Percentiles rank a stretch among this genome's conserved stretches.
phyloP scores from a whole-genome alignment of 306 rosid species.

The Cyamopsis tetragonoloba region DNA sequence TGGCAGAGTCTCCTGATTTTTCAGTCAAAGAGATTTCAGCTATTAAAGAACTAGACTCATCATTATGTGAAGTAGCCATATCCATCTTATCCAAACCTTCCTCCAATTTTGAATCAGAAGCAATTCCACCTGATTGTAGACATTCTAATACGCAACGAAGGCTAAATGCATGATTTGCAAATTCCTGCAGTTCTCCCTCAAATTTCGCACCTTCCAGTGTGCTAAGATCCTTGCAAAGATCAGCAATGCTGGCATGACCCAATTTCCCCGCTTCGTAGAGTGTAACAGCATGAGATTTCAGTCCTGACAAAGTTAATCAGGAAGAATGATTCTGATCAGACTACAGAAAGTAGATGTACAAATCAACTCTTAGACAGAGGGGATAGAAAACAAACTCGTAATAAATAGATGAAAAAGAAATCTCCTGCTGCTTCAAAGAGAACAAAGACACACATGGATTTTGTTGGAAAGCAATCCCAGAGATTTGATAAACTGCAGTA shows the following conservation, averaged over 20 bases:
- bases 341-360: not conserved
- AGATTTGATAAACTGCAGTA: too few species aligned
- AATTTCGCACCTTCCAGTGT: slow-evolving; percentile 90
- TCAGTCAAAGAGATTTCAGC: slow-evolving; percentile 44
- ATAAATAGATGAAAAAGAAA: not conserved
- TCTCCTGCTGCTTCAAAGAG: not conserved
- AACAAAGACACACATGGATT: not conserved
- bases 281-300: slow-evolving; percentile 98
- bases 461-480: too few species aligned
- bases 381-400: not conserved
- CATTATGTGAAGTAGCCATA: slow-evolving; percentile 37
- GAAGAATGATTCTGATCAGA: slow-evolving; percentile 10
- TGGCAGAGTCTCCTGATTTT: slow-evolving; percentile 30
- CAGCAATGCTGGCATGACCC: slow-evolving; percentile 86
- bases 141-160: slow-evolving; percentile 91
- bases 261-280: slow-evolving; percentile 96
- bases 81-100: slow-evolving; percentile 44
- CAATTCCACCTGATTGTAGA: slow-evolving; percentile 81
- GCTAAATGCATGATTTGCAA: slow-evolving; percentile 98
- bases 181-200: slow-evolving; percentile 98
- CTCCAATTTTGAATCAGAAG: slow-evolving; percentile 44
- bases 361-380: not conserved
- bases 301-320: slow-evolving; percentile 50
- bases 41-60: slow-evolving; percentile 41
- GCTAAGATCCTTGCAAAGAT: slow-evolving; percentile 93